Evolutionary conservation across 192 early-diverging fungal genomes (phyloP).

Genomic region (Chytriomyces confervae): DNA sequence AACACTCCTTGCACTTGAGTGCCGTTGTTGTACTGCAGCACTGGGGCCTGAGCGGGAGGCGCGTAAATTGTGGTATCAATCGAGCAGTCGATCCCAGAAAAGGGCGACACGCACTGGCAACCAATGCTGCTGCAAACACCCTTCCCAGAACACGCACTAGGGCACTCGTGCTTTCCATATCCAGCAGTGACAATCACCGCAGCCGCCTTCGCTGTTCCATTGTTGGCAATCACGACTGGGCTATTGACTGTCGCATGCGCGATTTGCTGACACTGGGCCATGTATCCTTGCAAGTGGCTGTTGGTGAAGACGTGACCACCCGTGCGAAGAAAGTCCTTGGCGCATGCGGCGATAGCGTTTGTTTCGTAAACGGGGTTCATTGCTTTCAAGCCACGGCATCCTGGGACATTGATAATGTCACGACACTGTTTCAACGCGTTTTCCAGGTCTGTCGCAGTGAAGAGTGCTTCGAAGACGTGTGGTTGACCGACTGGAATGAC

Average conservation of each 20-base stretch:
- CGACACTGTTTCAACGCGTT: too few species aligned
- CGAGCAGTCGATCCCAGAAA: constrained; percentile 22
- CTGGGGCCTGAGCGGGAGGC: neutral
- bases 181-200: neutral
- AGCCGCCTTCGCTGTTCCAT: neutral
- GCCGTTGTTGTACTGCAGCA: too few species aligned
- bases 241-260: neutral
- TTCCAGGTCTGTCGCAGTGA: too few species aligned
- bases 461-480: too few species aligned
- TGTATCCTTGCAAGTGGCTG: neutral
- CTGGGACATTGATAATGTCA: too few species aligned
- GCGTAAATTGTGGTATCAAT: neutral
- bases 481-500: too few species aligned
- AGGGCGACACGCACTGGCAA: constrained; percentile 8
- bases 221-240: constrained; percentile 1
- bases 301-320: constrained; percentile 5
- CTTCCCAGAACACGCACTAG: neutral
- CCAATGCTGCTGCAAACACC: constrained; percentile 11
- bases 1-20: neutral
- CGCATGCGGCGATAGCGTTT: neutral
- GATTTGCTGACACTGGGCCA: neutral
- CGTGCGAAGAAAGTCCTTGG: neutral
- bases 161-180: constrained; percentile 2
- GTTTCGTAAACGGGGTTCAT: too few species aligned
- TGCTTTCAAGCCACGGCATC: too few species aligned